Conservation (phyloP, 805 yeast genomes). For the Starmerella kuoi region DNA sequence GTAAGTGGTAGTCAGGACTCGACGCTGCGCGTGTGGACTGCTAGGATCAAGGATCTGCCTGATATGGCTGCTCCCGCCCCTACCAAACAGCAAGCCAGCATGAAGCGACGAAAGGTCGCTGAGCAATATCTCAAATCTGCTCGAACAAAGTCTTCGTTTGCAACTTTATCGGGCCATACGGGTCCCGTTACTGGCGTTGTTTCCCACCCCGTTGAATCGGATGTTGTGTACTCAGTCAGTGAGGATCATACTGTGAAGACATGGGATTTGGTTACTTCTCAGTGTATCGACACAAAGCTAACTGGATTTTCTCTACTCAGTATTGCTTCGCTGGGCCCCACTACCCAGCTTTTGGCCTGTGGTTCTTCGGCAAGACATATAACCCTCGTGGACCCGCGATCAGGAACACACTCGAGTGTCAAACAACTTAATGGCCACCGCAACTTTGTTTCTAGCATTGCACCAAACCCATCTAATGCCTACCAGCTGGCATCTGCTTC, state of each 20-base stretch:
- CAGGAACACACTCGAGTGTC: conserved; percentile 44
- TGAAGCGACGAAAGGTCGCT: conserved; percentile 76
- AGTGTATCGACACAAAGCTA: conserved; percentile 74
- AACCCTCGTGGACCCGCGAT: conserved; percentile 83
- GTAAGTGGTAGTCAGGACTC: conserved; percentile 78
- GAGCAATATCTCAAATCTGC: conserved; percentile 54
- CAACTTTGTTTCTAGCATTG: conserved; percentile 74
- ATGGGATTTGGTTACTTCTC: conserved; percentile 85
- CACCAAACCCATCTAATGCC: conserved; percentile 62
- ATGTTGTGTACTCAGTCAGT: conserved; percentile 87
- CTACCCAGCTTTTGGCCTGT: conserved; percentile 58
- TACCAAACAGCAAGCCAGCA: conserved; percentile 58
- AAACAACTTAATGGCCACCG: conserved; percentile 77
- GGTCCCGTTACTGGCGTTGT: conserved; percentile 80
- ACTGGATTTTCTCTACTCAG: conserved; percentile 80
- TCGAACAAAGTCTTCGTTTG: conserved; percentile 70
- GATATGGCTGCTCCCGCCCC: conserved; percentile 29
- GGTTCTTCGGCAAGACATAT: conserved; percentile 99
- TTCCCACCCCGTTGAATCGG: conserved; percentile 57
- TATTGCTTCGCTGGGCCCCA: conserved; percentile 50
- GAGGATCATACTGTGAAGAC: conserved; percentile 93
- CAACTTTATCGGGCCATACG: conserved; percentile 65
- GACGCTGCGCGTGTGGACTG: conserved; percentile 78
- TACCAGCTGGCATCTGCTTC: conserved; percentile 81
- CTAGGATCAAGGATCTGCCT: conserved; percentile 72